Percentiles rank a stretch among this genome's conserved stretches.
Evolutionary conservation across 441 rosid genomes (phyloP).

Genomic region (Viola pubescens): DNA sequence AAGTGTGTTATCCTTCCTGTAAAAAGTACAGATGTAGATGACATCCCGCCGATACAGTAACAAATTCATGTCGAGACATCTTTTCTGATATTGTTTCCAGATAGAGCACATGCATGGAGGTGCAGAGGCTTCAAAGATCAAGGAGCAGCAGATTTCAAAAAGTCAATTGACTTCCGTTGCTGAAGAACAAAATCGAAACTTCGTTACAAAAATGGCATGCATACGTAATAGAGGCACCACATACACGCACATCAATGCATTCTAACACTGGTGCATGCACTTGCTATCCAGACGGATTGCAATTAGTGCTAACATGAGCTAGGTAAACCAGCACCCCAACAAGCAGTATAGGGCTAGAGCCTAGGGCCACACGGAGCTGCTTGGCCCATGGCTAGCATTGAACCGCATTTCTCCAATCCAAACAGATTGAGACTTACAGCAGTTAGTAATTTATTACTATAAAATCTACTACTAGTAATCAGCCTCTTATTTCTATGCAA

Average conservation of each 20-base stretch:
- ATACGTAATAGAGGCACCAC: background rate
- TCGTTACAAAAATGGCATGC: constrained; percentile 6
- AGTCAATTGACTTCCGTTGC: constrained; percentile 55
- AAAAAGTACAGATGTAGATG: background rate
- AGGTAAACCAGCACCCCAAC: background rate
- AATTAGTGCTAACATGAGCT: background rate
- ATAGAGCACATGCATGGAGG: too few species aligned
- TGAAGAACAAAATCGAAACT: constrained; percentile 16
- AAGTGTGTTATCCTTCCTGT: too few species aligned
- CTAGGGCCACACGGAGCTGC: background rate
- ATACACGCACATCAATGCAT: background rate
- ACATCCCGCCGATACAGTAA: background rate
- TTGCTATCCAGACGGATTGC: background rate
- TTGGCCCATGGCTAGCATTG: background rate
- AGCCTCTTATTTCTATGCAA: background rate
- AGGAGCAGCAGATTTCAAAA: constrained; percentile 43
- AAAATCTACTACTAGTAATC: background rate
- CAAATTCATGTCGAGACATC: too few species aligned
- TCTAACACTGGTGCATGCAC: background rate
- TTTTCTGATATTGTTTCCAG: too few species aligned
- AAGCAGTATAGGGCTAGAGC: background rate
- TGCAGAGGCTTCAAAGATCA: constrained; percentile 17
- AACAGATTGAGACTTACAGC: background rate
- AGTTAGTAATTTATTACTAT: too few species aligned
- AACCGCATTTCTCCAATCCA: too few species aligned